Conservation (phyloP, 257 asterid species). For the Solanum medicagineum region DNA sequence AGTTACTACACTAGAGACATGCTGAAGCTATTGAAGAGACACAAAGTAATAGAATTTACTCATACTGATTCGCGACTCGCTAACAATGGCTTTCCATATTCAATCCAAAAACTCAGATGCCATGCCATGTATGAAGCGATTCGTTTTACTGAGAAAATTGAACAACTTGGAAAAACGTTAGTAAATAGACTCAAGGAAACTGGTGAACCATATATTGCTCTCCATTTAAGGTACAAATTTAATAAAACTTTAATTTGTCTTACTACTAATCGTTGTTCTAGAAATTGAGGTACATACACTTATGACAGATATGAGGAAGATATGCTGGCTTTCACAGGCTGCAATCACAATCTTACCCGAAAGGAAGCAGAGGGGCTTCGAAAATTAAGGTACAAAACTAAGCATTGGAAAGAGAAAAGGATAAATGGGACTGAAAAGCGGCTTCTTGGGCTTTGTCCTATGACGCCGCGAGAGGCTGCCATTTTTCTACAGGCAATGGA, state of each 20-base stretch:
- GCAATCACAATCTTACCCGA: conserved; percentile 25
- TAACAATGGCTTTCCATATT: conserved; percentile 21
- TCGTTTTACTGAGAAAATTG: conserved; percentile 12
- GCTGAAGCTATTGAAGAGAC: conserved; percentile 3
- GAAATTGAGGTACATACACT: neutral
- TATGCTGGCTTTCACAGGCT: conserved; percentile 44
- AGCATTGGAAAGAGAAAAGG: conserved; percentile 30
- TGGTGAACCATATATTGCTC: conserved; percentile 20
- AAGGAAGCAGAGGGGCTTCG: conserved; percentile 11
- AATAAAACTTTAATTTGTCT: neutral
- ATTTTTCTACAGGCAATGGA: conserved; percentile 29
- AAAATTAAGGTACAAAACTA: conserved; percentile 11
- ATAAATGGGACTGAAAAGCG: conserved; percentile 23
- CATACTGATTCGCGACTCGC: conserved; percentile 27
- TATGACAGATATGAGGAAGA: conserved; percentile 29
- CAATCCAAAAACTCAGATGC: conserved; percentile 28
- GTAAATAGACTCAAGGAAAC: conserved; percentile 15
- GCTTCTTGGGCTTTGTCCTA: conserved; percentile 19
- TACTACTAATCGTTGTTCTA: neutral
- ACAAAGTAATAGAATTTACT: conserved; percentile 19
- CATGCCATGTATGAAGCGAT: conserved; percentile 35
- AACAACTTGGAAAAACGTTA: conserved; percentile 15
- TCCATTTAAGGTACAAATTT: conserved; percentile 14
- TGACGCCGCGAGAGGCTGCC: conserved; percentile 38
- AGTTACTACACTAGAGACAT: conserved; percentile 23